Conservation (phyloP, 176 grass and related monocot genomes). For the Tillandsia leiboldiana region DNA sequence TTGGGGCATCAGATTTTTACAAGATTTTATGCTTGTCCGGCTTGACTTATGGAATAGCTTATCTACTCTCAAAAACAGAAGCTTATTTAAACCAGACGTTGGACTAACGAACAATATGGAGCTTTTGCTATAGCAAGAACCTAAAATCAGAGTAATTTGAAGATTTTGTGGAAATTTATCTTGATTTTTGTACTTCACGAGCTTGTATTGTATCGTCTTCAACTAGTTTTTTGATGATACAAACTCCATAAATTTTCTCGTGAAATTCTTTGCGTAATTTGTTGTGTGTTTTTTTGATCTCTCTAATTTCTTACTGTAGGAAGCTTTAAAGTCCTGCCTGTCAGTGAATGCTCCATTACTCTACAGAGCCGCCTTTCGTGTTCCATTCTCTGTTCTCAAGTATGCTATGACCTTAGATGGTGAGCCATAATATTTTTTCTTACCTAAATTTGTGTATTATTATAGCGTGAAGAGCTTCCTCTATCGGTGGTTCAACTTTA, state of each 20-base stretch:
- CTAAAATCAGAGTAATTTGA: no score
- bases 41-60: no score
- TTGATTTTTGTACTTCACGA: no score
- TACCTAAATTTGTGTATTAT: not conserved
- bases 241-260: not conserved
- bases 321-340: constrained; percentile 79
- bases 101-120: no score
- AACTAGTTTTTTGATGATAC: not conserved
- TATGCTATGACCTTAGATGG: constrained; percentile 98
- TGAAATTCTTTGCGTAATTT: not conserved
- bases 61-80: no score
- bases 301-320: constrained; percentile 44
- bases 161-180: no score
- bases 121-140: no score
- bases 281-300: not conserved
- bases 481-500: not conserved
- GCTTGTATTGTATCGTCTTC: not conserved
- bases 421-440: constrained; percentile 28
- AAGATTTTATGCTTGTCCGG: no score
- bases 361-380: constrained; percentile 69
- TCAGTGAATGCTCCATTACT: constrained; percentile 90
- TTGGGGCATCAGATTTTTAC: no score
- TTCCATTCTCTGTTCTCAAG: constrained; percentile 85
- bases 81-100: no score
- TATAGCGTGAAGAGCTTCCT: no score